phyloP scores from a whole-genome alignment of 2,329 filamentous ascomycete species.

The Calonectria hongkongensis region DNA sequence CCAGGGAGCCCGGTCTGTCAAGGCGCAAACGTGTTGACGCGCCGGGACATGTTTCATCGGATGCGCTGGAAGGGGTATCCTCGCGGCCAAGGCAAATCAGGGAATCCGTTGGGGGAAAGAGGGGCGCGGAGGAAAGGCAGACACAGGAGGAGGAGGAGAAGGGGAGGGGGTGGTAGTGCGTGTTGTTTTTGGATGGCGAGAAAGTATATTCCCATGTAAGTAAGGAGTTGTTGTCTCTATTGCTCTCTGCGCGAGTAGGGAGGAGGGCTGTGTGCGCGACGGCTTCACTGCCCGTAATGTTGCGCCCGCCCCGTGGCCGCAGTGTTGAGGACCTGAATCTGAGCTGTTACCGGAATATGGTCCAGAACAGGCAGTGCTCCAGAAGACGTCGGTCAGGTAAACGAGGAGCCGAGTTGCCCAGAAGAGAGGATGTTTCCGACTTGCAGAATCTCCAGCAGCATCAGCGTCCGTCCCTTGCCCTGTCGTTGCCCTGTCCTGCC shows the following conservation, averaged over 20 bases:
- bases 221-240: conserved; percentile 11
- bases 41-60: conserved; percentile 29
- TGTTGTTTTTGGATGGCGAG: background rate
- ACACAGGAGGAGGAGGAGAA: no score
- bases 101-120: background rate
- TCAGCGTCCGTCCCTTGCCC: background rate
- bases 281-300: conserved; percentile 12
- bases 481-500: background rate
- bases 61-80: conserved; percentile 22
- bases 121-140: no score
- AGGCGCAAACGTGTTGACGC: conserved; percentile 30
- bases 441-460: background rate
- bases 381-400: conserved; percentile 10
- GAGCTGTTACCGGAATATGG: conserved; percentile 15
- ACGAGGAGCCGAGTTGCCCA: background rate
- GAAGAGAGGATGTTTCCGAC: conserved; percentile 16
- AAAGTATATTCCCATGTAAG: conserved; percentile 29
- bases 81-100: background rate
- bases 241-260: conserved; percentile 16
- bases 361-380: conserved; percentile 23
- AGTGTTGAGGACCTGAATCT: conserved; percentile 16
- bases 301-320: conserved; percentile 20
- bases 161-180: no score
- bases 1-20: conserved; percentile 36
- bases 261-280: conserved; percentile 6